Base-by-base conservation (phyloP, 2,329 filamentous ascomycete genomes). In the Arachnopeziza araneosa region DNA sequence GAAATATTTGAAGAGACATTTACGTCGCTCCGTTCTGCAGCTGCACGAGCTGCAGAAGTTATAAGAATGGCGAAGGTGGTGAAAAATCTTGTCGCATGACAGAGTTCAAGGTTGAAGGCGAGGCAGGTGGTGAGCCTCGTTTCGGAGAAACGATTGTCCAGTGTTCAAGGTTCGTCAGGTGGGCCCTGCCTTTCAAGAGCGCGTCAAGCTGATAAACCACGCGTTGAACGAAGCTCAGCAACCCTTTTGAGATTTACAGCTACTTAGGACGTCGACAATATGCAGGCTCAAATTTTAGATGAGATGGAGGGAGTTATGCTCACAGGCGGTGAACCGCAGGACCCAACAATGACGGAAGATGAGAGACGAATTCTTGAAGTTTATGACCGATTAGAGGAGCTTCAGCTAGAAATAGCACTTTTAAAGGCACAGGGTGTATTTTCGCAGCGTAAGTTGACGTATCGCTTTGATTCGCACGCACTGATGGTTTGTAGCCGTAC, bases 1-100 rank as follows among this genome's bases (percentile, higher is more conserved):
- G 88, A 80, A 91, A 90, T 77, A 96, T 87, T 79, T 91, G 86
- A 75, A 93, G 85, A 79, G 90, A 89, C 91, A 96, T 96, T 77
- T 80, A 83, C 65, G 26, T 63, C 66, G 56, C 65, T 64, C 69
- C 64, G 57, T 58, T 62, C 68, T 67, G 61, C 70, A 68, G 66
- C 64, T 67, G 55, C 63, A 55, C 55, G 52, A 62, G 62, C 65
- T 67, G 63, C 63, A 61, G 62, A 22, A 63, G 9, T 4, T 30
- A 30, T 30, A 5, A 30, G 26, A 30, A 30, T 30, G 26, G 26
- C 26, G 26, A 9, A 30, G 9, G 57, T 60, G 50, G 48, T 54
- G 63, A 54, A n/a, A 50, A 3, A 22, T 58, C 23, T 54, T 53
- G 58, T 63, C 62, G 62, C 62, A 69, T 65, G 64, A 63, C 63